Evolutionary conservation across 2,329 filamentous ascomycete genomes (phyloP).

Genomic region (Alternaria sp.): DNA sequence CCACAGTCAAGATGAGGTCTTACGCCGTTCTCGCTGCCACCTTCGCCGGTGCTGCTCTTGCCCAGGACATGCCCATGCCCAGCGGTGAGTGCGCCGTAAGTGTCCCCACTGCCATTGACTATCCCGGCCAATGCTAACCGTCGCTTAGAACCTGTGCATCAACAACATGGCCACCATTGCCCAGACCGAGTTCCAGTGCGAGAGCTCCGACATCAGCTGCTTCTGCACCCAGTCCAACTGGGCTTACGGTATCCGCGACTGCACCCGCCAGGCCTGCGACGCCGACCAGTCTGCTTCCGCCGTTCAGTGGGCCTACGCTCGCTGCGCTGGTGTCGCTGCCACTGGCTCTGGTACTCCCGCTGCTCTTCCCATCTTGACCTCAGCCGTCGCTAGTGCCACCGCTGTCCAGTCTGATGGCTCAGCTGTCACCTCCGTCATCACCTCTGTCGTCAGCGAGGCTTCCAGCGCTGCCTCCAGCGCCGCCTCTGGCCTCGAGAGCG

Average conservation of each 20-base stretch:
- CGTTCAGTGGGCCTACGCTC: constrained; percentile 42
- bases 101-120: constrained; percentile 7
- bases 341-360: constrained; percentile 18
- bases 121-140: constrained; percentile 12
- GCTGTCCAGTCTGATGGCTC: background rate
- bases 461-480: constrained; percentile 20
- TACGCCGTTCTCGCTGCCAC: constrained; percentile 45
- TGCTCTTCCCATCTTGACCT: constrained; percentile 23
- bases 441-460: constrained; percentile 16
- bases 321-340: constrained; percentile 40
- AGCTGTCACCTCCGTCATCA: constrained; percentile 6
- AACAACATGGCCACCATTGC: constrained; percentile 56
- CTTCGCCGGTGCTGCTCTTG: constrained; percentile 41
- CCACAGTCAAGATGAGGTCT: constrained; percentile 47
- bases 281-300: constrained; percentile 33
- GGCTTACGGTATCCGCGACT: constrained; percentile 57
- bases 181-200: constrained; percentile 49
- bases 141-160: constrained; percentile 49
- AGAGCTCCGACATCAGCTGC: constrained; percentile 48
- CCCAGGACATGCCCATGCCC: constrained; percentile 37
- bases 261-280: constrained; percentile 52
- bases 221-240: constrained; percentile 55
- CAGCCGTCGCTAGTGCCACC: constrained; percentile 15
- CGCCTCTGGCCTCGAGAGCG: background rate
- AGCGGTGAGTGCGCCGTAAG: constrained; percentile 46